phyloP scores from a whole-genome alignment of 495 filamentous ascomycete species.

The Annulohypoxylon moriforme region DNA sequence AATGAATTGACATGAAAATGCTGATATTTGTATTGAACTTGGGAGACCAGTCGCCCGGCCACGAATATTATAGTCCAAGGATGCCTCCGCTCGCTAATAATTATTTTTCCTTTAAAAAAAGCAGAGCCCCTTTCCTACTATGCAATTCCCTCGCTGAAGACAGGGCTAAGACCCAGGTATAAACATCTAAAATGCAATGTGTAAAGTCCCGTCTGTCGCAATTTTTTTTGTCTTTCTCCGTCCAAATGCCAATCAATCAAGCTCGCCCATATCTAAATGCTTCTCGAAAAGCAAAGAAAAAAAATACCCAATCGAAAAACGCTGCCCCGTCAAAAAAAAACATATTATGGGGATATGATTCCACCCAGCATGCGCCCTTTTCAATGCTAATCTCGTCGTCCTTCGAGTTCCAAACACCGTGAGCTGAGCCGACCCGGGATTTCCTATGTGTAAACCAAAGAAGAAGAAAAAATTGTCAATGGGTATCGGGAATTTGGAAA shows the following conservation, averaged over 20 bases:
- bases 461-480: conserved; percentile 10
- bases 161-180: conserved; percentile 33
- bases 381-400: conserved; percentile 36
- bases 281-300: conserved; percentile 17
- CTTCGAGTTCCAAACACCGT: conserved; percentile 22
- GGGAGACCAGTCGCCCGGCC: conserved; percentile 29
- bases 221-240: conserved; percentile 27
- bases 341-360: conserved; percentile 20
- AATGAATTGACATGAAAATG: conserved; percentile 7
- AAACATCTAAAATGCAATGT: conserved; percentile 35
- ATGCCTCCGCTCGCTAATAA: conserved; percentile 19
- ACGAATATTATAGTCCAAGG: conserved; percentile 7
- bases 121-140: neutral
- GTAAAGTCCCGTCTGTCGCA: conserved; percentile 14
- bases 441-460: conserved; percentile 24
- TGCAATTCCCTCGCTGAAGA: conserved; percentile 9
- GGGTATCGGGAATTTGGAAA: conserved; percentile 43
- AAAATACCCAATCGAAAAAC: conserved; percentile 9
- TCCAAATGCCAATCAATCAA: conserved; percentile 32
- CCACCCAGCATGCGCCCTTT: conserved; percentile 36
- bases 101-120: neutral
- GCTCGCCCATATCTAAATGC: conserved; percentile 37
- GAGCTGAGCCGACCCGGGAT: conserved; percentile 23
- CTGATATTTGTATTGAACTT: conserved; percentile 32
- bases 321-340: conserved; percentile 19